Evolutionary conservation across 2,329 filamentous ascomycete genomes (phyloP), one percentile per base, ranked within the genome.

Genomic region (Tolypocladium amazonense): DNA sequence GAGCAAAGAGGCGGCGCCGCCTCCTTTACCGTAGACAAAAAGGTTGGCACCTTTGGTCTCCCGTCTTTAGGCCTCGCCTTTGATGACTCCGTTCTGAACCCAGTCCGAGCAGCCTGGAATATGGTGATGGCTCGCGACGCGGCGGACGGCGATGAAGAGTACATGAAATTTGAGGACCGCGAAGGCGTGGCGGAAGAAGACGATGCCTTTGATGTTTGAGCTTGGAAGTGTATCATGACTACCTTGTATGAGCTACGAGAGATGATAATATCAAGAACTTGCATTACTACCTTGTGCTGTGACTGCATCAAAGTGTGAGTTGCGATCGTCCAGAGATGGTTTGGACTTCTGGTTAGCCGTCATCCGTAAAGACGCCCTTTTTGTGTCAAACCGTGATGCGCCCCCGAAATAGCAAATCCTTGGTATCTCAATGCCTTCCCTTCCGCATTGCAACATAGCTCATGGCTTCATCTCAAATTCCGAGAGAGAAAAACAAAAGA

Each of bases 81-180:
- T 64, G 84, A 91, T 66, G 93, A 97, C 65, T 69, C 75, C 0
- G 76, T 85, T 1, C 73, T 97, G 12, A 81, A 85, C 8, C 73
- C 83, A 33, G 89, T 96, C 2, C 83, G 83, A 61, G 72, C 81
- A 12, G 84, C 86, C 8, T 97, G 92, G 92, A 77, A 81, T 62
- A 75, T 77, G 56, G 79, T 92, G 4, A 76, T 83, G 64, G 82
- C 80, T 12, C 74, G 76, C 1, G 78, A 80, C 5, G 75, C 71
- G 1, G 76, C 76, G 23, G 76, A 77, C 23, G 75, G 76, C 7
- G 65, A 37, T 5, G 30, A 64, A 12, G 73, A 81, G 53, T 97
- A 94, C 67, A 86, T 97, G 82, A 77, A 81, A 25, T 96, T 96
- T 70, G 82, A 87, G 56, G 89, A 94, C 61, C 81, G 90, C 30